Evolutionary conservation across 768 basidiomycete species (phyloP).

Genomic region (Tremella mesenterica): DNA sequence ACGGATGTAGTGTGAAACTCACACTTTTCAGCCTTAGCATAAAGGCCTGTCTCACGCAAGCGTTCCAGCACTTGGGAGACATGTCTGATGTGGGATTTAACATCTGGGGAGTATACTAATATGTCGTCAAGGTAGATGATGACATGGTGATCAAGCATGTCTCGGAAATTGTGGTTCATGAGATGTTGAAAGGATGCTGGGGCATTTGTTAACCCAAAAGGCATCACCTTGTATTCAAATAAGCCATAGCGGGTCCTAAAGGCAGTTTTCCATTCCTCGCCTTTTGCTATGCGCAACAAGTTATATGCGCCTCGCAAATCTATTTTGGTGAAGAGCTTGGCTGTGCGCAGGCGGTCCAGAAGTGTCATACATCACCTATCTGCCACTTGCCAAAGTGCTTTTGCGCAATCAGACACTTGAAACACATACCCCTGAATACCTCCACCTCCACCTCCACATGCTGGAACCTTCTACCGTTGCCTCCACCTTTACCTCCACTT

Average conservation of each 20-base stretch:
- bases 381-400: too few relatives aligned
- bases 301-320: slow-evolving; percentile 48
- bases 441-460: too few relatives aligned
- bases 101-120: slow-evolving; percentile 15
- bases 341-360: slow-evolving; percentile 12
- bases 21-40: slow-evolving; percentile 20
- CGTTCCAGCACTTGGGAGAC: slow-evolving; percentile 17
- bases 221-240: slow-evolving; percentile 25
- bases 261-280: slow-evolving; percentile 49
- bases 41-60: slow-evolving; percentile 12
- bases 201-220: slow-evolving; percentile 31
- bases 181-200: slow-evolving; percentile 26
- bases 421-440: too few relatives aligned
- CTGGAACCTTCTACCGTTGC: too few relatives aligned
- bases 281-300: slow-evolving; percentile 47
- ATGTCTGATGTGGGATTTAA: slow-evolving; percentile 12
- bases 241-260: slow-evolving; percentile 40
- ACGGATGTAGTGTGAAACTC: slow-evolving; percentile 13
- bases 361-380: too few relatives aligned
- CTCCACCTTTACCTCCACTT: too few relatives aligned
- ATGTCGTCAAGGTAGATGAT: slow-evolving; percentile 34
- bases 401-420: too few relatives aligned
- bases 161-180: slow-evolving; percentile 25
- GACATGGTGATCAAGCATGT: too few relatives aligned
- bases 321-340: slow-evolving; percentile 24